phyloP scores from a whole-genome alignment of 2,329 filamentous ascomycete species.

The Ophiostoma ulmi region DNA sequence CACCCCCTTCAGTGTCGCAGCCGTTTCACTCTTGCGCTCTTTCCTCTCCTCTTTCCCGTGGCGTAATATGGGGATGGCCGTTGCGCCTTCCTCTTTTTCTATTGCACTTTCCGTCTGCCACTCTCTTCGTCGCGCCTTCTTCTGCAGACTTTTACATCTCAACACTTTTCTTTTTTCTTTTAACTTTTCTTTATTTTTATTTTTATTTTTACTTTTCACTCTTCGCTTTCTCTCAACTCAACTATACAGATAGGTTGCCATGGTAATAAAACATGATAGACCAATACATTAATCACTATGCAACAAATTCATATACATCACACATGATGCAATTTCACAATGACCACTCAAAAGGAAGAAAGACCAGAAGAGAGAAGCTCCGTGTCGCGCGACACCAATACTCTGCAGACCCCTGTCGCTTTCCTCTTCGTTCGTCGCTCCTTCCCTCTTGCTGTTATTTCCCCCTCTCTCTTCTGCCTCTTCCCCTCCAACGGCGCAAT shows the following conservation, averaged over 20 bases:
- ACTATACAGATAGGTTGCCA: neutral
- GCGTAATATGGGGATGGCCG: neutral
- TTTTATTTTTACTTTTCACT: no score
- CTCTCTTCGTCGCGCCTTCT: no score
- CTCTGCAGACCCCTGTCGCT: neutral
- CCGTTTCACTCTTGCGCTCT: constrained; percentile 9
- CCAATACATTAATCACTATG: neutral
- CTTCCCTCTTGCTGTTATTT: neutral
- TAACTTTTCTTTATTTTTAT: neutral
- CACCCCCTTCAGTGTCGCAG: constrained; percentile 12
- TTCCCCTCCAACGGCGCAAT: constrained; percentile 14
- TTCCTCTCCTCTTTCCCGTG: neutral
- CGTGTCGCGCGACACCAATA: neutral
- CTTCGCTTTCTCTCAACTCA: neutral
- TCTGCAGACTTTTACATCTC: no score
- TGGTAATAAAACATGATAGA: neutral
- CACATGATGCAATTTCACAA: constrained; percentile 1
- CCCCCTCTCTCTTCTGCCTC: neutral
- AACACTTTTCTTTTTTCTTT: neutral
- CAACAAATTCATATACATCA: neutral
- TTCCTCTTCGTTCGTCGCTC: neutral
- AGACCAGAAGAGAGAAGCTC: neutral
- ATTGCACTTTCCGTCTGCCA: neutral
- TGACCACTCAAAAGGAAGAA: neutral
- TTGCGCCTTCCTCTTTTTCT: neutral